Conservation (phyloP, 352 stramenopile species). For the Phytophthora citrophthora region DNA sequence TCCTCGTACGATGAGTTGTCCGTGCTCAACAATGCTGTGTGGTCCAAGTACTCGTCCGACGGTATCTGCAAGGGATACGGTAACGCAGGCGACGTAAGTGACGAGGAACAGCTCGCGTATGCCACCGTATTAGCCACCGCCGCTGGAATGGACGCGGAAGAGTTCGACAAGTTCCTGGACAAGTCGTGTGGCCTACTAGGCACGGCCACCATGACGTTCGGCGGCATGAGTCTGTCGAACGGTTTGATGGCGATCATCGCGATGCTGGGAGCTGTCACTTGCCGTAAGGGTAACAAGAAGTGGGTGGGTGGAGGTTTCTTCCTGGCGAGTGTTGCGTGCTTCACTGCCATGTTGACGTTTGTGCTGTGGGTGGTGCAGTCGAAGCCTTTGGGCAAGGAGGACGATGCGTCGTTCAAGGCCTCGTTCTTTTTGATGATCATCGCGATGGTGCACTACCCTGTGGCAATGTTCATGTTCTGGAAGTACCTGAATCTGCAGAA, state of each 20-base stretch:
- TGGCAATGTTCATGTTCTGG: conserved; percentile 39
- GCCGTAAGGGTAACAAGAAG: conserved; percentile 31
- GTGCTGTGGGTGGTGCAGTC: conserved; percentile 61
- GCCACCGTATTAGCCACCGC: conserved; percentile 38
- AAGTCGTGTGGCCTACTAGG: conserved; percentile 57
- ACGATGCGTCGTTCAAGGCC: conserved; percentile 54
- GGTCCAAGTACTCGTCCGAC: conserved; percentile 47
- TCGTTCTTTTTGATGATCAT: conserved; percentile 69
- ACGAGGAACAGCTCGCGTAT: conserved; percentile 37
- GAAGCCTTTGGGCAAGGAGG: conserved; percentile 50
- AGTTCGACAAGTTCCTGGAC: conserved; percentile 69
- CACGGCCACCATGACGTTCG: conserved; percentile 49
- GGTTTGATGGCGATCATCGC: conserved; percentile 56
- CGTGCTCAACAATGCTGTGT: conserved; percentile 33
- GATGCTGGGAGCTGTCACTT: conserved; percentile 63
- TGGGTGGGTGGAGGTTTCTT: conserved; percentile 27
- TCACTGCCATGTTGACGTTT: conserved; percentile 24
- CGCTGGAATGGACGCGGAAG: conserved; percentile 47
- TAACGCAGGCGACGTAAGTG: conserved; percentile 34
- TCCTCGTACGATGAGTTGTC: conserved; percentile 50
- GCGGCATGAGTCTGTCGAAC: conserved; percentile 41
- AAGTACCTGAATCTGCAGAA: conserved; percentile 28
- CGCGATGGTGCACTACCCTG: conserved; percentile 59
- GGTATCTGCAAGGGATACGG: conserved; percentile 62
- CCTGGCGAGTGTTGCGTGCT: conserved; percentile 12